A percentile compares a stretch with the other conserved stretches of the same genome.
These are phyloP conservation scores for Neltuma alba DNA, from an alignment of 306 rosid species.

Conservation along the genomic window DNA sequence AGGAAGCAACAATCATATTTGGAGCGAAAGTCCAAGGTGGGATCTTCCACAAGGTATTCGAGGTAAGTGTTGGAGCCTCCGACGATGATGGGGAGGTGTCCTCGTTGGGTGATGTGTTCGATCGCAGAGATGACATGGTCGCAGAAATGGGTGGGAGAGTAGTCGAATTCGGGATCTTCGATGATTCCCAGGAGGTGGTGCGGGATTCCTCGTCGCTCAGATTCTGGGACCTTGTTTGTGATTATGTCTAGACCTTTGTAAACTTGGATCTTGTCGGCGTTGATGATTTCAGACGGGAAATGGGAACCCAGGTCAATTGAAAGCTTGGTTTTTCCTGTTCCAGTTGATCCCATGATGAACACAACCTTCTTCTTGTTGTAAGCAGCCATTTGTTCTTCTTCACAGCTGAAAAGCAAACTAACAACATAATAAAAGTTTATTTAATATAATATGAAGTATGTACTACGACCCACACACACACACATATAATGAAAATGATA, in stretches of 20 bases:
- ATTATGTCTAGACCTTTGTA: background rate
- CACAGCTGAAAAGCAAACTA: background rate
- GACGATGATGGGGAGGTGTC: constrained; percentile 38
- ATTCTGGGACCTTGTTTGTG: background rate
- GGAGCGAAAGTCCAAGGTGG: constrained; percentile 8
- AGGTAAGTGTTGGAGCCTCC: constrained; percentile 47
- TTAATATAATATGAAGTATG: too few relatives aligned
- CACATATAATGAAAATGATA: too few relatives aligned
- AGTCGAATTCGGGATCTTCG: background rate
- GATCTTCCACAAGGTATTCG: constrained; percentile 2
- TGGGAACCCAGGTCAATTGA: background rate
- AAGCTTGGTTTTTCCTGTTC: background rate
- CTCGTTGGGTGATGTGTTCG: background rate
- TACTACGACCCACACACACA: too few relatives aligned
- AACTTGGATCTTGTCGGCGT: background rate
- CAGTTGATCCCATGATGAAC: background rate
- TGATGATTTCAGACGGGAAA: background rate
- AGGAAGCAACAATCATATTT: constrained; percentile 24
- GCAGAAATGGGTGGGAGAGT: background rate
- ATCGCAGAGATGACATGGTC: background rate
- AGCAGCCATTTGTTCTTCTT: background rate
- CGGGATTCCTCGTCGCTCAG: background rate
- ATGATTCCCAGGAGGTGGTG: background rate
- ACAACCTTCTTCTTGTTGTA: background rate
- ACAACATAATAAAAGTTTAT: too few relatives aligned